Evolutionary conservation across 148 eudicot genomes (phyloP), one percentile per base, ranked within the genome.

Genomic region (Beta vulgaris): DNA sequence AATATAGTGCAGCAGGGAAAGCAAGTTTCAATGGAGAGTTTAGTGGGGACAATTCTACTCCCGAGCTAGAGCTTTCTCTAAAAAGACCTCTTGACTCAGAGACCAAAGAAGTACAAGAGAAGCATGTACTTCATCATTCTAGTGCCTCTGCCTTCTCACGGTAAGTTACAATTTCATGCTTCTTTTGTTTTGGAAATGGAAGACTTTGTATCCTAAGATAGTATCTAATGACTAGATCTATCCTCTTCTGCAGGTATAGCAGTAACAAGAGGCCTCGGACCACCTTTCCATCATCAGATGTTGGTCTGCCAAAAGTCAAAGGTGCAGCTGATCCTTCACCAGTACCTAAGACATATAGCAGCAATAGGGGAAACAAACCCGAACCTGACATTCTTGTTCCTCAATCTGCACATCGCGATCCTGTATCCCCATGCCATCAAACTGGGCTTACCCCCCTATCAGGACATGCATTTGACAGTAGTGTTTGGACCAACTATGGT

Each of bases 121-220:
- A 53, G 62, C 78, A 31, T 14, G 57, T 54, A 65, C 82, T 84
- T 21, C 84, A 74, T 68, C 87, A 79, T 67, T 82, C 78, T 61
- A 75, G 53, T 63, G 87, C 78, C 78, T 83, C 82, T 18, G 83
- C 87, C 57, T 79, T 84, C 72, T 84, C 85, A 68, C 9, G 84
- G 89, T 86, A 74, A 86, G 86, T 70, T 42, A 34, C 72, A 72
- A 13, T 14, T 48, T 14, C 23, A 10, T 64, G 42, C 6, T 2
- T 35, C n/a, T 58, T 15, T 54, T 37, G 16, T 36, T 42, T 10
- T 73, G 6, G 15, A 26, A 29, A 16, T 31, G 25, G 39, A 23
- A 25, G 43, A 21, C 25, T 5, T 51, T 10, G 2, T 51, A 51
- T 21, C 57, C 53, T 1, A 51, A 19, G 57, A 25, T 19, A 9